Base-by-base conservation (phyloP, 2,329 filamentous ascomycete species). In the Diaporthe vaccinii region DNA sequence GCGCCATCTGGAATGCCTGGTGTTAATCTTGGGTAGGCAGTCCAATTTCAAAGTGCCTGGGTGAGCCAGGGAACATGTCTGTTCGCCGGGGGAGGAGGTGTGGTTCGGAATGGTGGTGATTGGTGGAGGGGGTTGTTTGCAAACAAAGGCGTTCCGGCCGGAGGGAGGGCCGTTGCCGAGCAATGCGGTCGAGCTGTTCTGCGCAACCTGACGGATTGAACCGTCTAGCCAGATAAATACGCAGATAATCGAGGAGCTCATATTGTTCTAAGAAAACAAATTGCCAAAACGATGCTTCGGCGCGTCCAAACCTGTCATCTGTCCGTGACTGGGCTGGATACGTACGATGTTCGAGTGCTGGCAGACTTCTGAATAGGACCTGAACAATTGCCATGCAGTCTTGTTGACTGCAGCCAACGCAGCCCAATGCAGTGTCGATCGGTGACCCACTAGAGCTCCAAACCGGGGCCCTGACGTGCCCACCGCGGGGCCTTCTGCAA, bases 111-210 rank as follows among this genome's bases (percentile, higher is more conserved):
- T 17, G 44, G 31, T 25, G 46, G 39, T 74, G 25, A 73, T 75
- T 75, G 74, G 74, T 62, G 41, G 68, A 7, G n/a, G 51, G 28
- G 20, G 28, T 28, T 53, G 49, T 68, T 39, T 34, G 15, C 34
- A 62, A 75, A 58, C 69, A 75, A 44, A 17, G 61, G 28, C 36
- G 25, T 31, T 51, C 44, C 61, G 34, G 70, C 44, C 55, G 31
- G 62, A 36, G 46, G 22, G 46, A 65, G 57, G 25, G 46, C 44
- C 53, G 71, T 75, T 75, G 74, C 74, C 46, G 44, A 41, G 74
- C 74, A 75, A 75, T 75, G 55, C 25, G 25, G 34, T 59, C 25
- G 15, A 14, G 49, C 31, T 15, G 49, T 65, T 53, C 39, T 58
- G 55, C 55, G 69, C 15, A 49, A 15, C 22, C 36, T 20, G 28